phyloP scores from a whole-genome alignment of 73 alveolate species.

The Paramecium biaurelia region DNA sequence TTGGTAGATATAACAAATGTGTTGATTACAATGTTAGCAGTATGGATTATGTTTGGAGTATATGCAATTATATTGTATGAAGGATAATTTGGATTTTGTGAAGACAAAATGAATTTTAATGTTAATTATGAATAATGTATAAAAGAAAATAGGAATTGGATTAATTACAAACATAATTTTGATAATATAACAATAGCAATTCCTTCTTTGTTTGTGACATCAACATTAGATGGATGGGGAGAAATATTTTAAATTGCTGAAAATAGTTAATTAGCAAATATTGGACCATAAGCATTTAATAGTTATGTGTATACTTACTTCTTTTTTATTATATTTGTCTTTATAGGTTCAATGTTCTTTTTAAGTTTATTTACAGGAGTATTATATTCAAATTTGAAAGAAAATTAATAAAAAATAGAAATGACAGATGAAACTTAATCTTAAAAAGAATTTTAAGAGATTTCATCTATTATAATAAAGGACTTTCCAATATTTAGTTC shows the following conservation, averaged over 20 bases:
- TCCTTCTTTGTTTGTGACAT: not conserved
- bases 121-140: not conserved
- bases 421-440: not conserved
- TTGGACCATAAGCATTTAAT: not conserved
- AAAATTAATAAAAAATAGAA: not conserved
- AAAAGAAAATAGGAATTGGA: not conserved
- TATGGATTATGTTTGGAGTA: slow-evolving; percentile 35
- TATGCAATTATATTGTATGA: slow-evolving; percentile 7
- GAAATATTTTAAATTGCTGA: not conserved
- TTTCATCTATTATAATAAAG: not conserved
- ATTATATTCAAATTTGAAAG: slow-evolving; percentile 1
- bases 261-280: not conserved
- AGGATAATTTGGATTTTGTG: slow-evolving; percentile 47
- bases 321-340: not conserved
- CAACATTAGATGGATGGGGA: slow-evolving; percentile 45
- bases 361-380: slow-evolving; percentile 10
- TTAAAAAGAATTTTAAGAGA: not conserved
- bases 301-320: not conserved
- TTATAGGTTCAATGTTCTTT: slow-evolving; percentile 45
- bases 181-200: not conserved
- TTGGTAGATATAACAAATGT: not conserved
- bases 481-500: not conserved
- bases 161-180: slow-evolving; percentile 11
- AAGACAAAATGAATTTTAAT: not conserved
- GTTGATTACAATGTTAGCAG: not conserved